Evolutionary conservation across 176 grass and related monocot species (phyloP).

Genomic region (Cenchrus americanus): DNA sequence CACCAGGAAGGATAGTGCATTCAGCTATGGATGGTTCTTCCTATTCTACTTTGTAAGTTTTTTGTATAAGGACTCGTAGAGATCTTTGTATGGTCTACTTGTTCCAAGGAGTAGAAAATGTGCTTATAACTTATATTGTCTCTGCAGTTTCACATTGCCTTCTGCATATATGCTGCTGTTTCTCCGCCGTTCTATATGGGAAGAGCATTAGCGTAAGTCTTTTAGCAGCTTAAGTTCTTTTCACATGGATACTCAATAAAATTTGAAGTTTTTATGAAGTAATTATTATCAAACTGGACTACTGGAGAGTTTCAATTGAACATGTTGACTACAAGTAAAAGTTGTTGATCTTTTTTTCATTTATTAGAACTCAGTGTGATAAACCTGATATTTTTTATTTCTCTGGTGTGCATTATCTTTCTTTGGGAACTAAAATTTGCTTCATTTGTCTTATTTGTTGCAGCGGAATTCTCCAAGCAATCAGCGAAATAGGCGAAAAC

Average conservation of each 20-base stretch:
- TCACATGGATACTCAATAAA: background rate
- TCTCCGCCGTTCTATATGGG: slow-evolving; percentile 51
- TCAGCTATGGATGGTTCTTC: slow-evolving; percentile 96
- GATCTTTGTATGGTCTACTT: background rate
- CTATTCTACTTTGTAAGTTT: slow-evolving; percentile 81
- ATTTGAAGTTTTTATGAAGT: background rate
- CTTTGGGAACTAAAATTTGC: background rate
- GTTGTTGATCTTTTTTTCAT: background rate
- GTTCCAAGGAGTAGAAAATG: slow-evolving; percentile 12
- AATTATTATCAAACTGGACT: background rate
- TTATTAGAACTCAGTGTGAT: background rate
- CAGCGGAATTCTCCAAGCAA: slow-evolving; percentile 64
- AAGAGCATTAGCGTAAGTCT: slow-evolving; percentile 69
- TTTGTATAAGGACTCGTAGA: background rate
- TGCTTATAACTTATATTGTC: background rate
- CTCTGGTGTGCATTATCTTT: background rate
- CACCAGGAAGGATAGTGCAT: slow-evolving; percentile 78
- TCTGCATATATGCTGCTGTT: slow-evolving; percentile 61
- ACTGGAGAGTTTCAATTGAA: background rate
- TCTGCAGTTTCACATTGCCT: slow-evolving; percentile 66
- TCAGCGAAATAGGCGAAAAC: slow-evolving; percentile 34
- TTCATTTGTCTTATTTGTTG: slow-evolving; percentile 19
- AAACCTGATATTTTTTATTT: background rate
- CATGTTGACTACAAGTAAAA: background rate
- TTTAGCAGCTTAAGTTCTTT: background rate